Percentiles rank a stretch among this genome's conserved stretches.
phyloP scores from a whole-genome alignment of 345 rosid species.

The Brassica nigra region DNA sequence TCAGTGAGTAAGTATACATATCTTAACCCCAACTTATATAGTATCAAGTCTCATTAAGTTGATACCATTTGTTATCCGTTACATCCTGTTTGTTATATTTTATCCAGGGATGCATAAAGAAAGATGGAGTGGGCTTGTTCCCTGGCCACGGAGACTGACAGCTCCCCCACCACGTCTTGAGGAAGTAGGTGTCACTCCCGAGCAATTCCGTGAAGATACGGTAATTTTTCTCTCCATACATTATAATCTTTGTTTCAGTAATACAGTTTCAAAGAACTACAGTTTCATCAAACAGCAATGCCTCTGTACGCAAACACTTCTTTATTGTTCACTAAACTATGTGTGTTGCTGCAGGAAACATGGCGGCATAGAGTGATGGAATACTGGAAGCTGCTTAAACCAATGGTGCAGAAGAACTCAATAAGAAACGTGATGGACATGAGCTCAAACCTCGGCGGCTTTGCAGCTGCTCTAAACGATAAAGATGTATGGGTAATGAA shows the following conservation, averaged over 20 bases:
- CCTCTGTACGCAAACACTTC: background rate
- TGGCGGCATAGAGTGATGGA: conserved; percentile 84
- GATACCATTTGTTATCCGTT: background rate
- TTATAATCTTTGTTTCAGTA: background rate
- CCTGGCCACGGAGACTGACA: conserved; percentile 87
- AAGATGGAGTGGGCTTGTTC: conserved; percentile 77
- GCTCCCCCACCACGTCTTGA: conserved; percentile 80
- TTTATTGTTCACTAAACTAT: conserved; percentile 4
- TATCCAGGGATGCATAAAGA: conserved; percentile 75
- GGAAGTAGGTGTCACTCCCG: conserved; percentile 69
- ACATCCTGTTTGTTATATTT: background rate
- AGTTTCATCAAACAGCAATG: background rate
- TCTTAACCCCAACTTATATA: background rate
- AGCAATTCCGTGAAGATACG: conserved; percentile 73
- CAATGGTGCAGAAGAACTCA: conserved; percentile 67
- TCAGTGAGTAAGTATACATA: conserved; percentile 63
- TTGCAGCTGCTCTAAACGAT: conserved; percentile 81
- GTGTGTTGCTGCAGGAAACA: conserved; percentile 54
- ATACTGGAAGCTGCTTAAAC: conserved; percentile 91
- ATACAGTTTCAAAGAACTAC: background rate
- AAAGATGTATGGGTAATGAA: conserved; percentile 97
- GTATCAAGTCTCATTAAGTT: conserved; percentile 8
- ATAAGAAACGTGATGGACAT: conserved; percentile 97
- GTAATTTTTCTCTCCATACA: conserved; percentile 41
- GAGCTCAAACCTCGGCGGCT: conserved; percentile 93